Evolutionary conservation across 306 rosid species (phyloP).

Genomic region (Inga laurina): DNA sequence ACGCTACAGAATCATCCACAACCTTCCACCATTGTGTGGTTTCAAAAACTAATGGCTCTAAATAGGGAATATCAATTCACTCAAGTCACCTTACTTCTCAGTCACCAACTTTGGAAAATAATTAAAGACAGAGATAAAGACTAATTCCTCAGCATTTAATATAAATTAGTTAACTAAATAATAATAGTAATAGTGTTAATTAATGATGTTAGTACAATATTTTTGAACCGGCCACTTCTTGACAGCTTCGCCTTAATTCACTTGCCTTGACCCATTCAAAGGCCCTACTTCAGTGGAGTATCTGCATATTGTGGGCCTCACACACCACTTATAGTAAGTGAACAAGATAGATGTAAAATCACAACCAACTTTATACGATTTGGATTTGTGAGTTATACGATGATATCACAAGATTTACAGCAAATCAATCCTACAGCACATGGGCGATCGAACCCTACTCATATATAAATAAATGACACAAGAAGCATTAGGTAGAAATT

Average conservation of each 20-base stretch:
- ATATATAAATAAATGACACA: conserved; percentile 1
- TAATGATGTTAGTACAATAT: conserved; percentile 9
- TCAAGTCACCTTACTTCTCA: conserved; percentile 32
- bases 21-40: conserved; percentile 28
- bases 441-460: conserved; percentile 43
- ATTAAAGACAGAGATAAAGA: conserved; percentile 17
- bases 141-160: conserved; percentile 24
- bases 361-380: conserved; percentile 41
- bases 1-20: neutral
- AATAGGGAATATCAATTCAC: conserved; percentile 34
- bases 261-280: conserved; percentile 33
- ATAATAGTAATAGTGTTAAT: neutral
- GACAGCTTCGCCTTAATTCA: conserved; percentile 37
- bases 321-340: conserved; percentile 33
- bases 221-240: conserved; percentile 25
- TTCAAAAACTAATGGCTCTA: conserved; percentile 22
- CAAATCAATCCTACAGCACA: conserved; percentile 49
- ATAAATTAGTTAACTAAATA: neutral
- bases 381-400: conserved; percentile 40
- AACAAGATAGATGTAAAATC: conserved; percentile 47
- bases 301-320: conserved; percentile 44
- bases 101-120: conserved; percentile 30
- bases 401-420: conserved; percentile 52
- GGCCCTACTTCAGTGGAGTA: conserved; percentile 39
- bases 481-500: conserved; percentile 23